These are phyloP conservation scores for Apiosordaria backusii DNA, from an alignment of 495 filamentous ascomycete species.

Conservation along the genomic window DNA sequence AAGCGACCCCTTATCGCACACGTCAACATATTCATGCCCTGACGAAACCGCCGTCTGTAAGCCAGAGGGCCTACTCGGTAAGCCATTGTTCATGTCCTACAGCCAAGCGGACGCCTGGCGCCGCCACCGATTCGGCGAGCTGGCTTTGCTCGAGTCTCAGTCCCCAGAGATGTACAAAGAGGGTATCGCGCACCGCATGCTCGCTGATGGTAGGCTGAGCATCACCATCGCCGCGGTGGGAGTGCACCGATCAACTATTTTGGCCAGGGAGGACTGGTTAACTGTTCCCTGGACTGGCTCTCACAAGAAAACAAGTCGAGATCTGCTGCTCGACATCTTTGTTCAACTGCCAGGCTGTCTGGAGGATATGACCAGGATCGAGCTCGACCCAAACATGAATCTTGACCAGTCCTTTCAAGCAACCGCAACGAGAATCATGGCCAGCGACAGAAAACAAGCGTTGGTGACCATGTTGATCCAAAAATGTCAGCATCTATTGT, in stretches of 20 bases:
- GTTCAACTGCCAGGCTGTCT: constrained; percentile 10
- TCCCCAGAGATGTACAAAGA: not conserved
- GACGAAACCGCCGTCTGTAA: not conserved
- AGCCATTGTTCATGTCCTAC: not conserved
- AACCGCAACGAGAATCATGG: not conserved
- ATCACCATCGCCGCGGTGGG: not conserved
- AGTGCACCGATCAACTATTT: not conserved
- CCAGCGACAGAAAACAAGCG: not conserved
- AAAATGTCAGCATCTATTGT: not conserved
- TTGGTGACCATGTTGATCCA: not conserved
- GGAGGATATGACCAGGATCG: not conserved
- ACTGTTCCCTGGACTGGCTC: constrained; percentile 9
- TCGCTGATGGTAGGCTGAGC: not conserved
- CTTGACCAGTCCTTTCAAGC: not conserved
- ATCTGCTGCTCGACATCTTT: constrained; percentile 14
- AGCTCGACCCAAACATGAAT: not conserved
- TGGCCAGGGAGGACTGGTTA: constrained; percentile 7
- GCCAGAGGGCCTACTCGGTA: not conserved
- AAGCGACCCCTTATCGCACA: not conserved
- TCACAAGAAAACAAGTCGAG: not conserved
- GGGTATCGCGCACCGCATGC: not conserved
- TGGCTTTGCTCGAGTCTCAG: not conserved
- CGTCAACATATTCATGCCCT: not conserved
- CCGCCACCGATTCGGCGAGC: constrained; percentile 3
- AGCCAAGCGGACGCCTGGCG: not conserved